Evolutionary conservation across 306 rosid genomes (phyloP), one percentile per base, ranked within the genome.

Genomic region (Trichosanthes cucumerina): DNA sequence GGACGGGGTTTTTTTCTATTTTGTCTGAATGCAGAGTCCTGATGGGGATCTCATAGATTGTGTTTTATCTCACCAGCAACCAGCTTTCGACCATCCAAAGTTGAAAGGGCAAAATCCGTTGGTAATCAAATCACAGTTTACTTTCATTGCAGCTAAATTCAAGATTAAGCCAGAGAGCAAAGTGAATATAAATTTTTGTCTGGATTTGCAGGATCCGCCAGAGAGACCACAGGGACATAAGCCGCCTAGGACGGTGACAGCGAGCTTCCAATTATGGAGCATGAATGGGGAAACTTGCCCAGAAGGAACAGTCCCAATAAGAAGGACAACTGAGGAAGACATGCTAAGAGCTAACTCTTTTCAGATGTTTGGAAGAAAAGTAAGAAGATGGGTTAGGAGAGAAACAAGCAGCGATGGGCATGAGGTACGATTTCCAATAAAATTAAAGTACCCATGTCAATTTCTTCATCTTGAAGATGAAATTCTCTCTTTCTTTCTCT

Each of bases 41-140:
- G 81, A 92, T 5, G 99, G 99, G 64, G 99, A 96, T 86, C 63
- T 88, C 26, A 92, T 96, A 80, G 98, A 96, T 39, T 96, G 99
- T 64, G 96, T 96, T 60, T 68, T 36, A 4, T 88, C 98, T 83
- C 93, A 91, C 80, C 82, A 69, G 8, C 99, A 96, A 83, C 96
- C 93, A n/a, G 98, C 99, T 78, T 96, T 96, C 79, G 99, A 96
- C 82, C 98, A 96, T 81, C 98, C 99, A 62, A 78, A 63, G 13
- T 84, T 96, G 53, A 87, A 80, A 79, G 98, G 91, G 16, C 86
- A 86, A 26, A 66, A 36, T 24, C 81, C 81, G 6, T 23, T 79
- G 81, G 81, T 79, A 69, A 53, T 7, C 19, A 59, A 76, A 59
- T 36, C n/a, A 12, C 15, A 50, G 28, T 11, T 10, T 65, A 50